Conservation (phyloP, 305 asterid species). For the Nicotiana rustica region DNA sequence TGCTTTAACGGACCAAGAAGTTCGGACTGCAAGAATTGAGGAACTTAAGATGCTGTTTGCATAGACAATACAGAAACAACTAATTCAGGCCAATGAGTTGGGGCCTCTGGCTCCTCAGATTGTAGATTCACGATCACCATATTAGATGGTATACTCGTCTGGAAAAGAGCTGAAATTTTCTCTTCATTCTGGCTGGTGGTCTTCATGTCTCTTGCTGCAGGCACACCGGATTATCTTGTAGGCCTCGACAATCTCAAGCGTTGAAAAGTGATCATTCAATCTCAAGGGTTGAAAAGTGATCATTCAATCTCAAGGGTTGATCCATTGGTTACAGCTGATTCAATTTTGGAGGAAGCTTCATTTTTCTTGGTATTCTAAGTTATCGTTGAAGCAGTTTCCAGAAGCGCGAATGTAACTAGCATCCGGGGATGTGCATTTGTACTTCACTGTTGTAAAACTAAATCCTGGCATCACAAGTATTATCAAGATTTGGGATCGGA, state of each 20-base stretch:
- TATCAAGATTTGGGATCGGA: not conserved
- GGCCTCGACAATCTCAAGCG: not conserved
- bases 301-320: not conserved
- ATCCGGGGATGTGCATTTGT: too few relatives aligned
- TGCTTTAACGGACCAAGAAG: constrained; percentile 98
- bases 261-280: not conserved
- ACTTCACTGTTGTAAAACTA: too few relatives aligned
- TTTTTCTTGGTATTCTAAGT: not conserved
- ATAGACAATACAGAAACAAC: constrained; percentile 40
- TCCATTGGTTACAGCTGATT: not conserved
- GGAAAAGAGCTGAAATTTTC: not conserved
- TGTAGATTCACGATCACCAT: not conserved
- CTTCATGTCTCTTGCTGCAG: not conserved
- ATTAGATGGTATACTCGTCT: not conserved
- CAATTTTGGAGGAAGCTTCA: not conserved
- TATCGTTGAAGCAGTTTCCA: too few relatives aligned
- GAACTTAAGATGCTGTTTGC: constrained; percentile 96
- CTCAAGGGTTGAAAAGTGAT: not conserved
- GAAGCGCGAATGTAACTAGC: too few relatives aligned
- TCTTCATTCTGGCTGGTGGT: not conserved
- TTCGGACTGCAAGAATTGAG: constrained; percentile 87
- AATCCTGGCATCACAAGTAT: too few relatives aligned
- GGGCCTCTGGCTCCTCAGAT: constrained; percentile 23
- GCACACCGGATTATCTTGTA: not conserved
- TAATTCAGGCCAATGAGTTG: constrained; percentile 29